phyloP scores from a whole-genome alignment of 1,284 basidiomycete species.

The Hemileia vastatrix region DNA sequence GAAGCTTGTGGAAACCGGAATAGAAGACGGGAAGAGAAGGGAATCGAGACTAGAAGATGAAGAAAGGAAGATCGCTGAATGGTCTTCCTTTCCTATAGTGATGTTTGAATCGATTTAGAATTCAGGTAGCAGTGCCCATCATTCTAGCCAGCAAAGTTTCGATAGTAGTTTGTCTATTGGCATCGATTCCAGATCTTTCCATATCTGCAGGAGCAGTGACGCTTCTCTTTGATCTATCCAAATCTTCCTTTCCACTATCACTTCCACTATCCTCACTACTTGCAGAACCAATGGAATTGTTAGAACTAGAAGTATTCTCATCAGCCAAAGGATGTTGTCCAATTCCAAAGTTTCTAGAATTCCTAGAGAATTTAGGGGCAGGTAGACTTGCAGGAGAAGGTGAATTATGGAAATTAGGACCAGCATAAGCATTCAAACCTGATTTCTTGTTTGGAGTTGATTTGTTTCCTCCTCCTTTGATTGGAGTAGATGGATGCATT shows the following conservation, averaged over 20 bases:
- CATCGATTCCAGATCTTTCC: background rate
- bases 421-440: no score
- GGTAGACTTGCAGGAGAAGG: conserved; percentile 36
- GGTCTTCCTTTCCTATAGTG: background rate
- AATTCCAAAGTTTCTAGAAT: conserved; percentile 8
- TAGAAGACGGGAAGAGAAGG: no score
- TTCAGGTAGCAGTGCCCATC: conserved; percentile 27
- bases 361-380: conserved; percentile 30
- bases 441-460: no score
- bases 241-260: conserved; percentile 27
- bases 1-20: no score
- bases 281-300: conserved; percentile 19
- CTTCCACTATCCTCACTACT: conserved; percentile 23
- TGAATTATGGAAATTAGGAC: no score
- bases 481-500: conserved; percentile 27
- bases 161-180: conserved; percentile 22
- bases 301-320: conserved; percentile 15
- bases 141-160: conserved; percentile 34
- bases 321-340: conserved; percentile 24
- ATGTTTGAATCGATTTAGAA: background rate
- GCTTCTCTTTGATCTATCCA: conserved; percentile 26
- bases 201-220: conserved; percentile 31
- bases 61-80: no score
- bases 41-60: no score
- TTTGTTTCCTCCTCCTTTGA: conserved; percentile 20